These are phyloP conservation scores for Zalerion maritima DNA, from an alignment of 495 filamentous ascomycete species.

Conservation along the genomic window DNA sequence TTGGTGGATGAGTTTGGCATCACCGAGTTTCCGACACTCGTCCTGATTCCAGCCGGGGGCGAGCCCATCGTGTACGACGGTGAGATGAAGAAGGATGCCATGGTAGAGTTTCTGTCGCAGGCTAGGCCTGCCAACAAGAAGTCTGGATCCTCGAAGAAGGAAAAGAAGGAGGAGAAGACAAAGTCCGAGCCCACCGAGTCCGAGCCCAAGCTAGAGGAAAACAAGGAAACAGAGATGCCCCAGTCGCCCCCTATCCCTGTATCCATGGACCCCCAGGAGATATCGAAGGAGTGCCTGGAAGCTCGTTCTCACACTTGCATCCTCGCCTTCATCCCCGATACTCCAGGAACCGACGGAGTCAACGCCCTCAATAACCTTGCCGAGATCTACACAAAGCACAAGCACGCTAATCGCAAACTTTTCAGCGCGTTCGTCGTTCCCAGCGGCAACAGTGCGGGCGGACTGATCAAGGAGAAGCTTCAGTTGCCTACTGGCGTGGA, in stretches of 20 bases:
- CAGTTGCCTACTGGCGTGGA: slow-evolving; percentile 44
- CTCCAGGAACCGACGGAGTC: slow-evolving; percentile 35
- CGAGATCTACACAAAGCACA: slow-evolving; percentile 60
- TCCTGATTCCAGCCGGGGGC: slow-evolving; percentile 63
- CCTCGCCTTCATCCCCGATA: slow-evolving; percentile 55
- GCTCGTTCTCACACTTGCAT: slow-evolving; percentile 73
- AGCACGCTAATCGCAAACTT: slow-evolving; percentile 43
- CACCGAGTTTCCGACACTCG: slow-evolving; percentile 59
- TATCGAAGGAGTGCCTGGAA: slow-evolving; percentile 58
- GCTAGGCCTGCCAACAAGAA: slow-evolving; percentile 61
- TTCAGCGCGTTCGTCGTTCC: slow-evolving; percentile 76
- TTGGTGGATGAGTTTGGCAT: slow-evolving; percentile 63
- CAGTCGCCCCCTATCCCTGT: slow-evolving; percentile 26
- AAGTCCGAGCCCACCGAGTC: slow-evolving; percentile 27
- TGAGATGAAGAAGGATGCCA: slow-evolving; percentile 69
- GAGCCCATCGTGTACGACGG: slow-evolving; percentile 65
- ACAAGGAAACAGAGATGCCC: slow-evolving; percentile 8
- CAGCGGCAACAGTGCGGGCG: slow-evolving; percentile 40
- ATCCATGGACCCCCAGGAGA: slow-evolving; percentile 34
- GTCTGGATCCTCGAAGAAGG: slow-evolving; percentile 39
- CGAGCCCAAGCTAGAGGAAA: slow-evolving; percentile 17
- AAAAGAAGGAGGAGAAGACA: slow-evolving; percentile 36
- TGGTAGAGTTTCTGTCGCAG: slow-evolving; percentile 74
- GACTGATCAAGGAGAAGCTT: slow-evolving; percentile 43
- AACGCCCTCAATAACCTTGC: slow-evolving; percentile 52